Evolutionary conservation across 139 green algal genomes (phyloP).

Genomic region (Coelastrella sp.): DNA sequence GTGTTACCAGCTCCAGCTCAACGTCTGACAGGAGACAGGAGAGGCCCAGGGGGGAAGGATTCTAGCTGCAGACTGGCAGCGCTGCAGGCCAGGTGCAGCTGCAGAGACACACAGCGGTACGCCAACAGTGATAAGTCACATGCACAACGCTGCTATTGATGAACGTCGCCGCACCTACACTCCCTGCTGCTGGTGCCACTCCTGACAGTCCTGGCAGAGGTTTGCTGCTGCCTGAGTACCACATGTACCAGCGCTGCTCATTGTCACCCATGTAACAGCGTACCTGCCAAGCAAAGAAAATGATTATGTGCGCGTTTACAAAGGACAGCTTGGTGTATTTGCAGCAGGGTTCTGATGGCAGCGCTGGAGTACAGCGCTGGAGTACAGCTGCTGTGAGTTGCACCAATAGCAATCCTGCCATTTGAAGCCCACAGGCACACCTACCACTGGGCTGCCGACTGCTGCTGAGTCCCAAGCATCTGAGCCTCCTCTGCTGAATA

Average conservation of each 20-base stretch:
- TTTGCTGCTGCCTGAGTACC: slow-evolving; percentile 75
- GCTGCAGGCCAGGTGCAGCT: too few species aligned
- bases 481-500: slow-evolving; percentile 62
- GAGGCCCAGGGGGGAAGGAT: background rate
- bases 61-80: background rate
- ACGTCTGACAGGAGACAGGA: too few species aligned
- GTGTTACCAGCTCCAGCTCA: too few species aligned
- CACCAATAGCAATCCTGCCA: too few species aligned
- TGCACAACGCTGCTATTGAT: background rate
- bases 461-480: slow-evolving; percentile 81
- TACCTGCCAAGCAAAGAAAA: slow-evolving; percentile 54
- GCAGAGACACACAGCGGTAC: background rate
- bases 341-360: background rate
- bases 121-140: background rate
- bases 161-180: slow-evolving; percentile 57
- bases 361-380: background rate
- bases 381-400: too few species aligned
- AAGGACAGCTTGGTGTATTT: too few species aligned
- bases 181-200: slow-evolving; percentile 69
- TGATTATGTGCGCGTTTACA: too few species aligned
- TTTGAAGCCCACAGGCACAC: background rate
- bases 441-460: slow-evolving; percentile 81
- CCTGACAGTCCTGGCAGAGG: slow-evolving; percentile 53
- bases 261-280: slow-evolving; percentile 86
- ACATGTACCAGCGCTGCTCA: slow-evolving; percentile 92